A percentile compares a stretch with the other conserved stretches of the same genome.
These are phyloP conservation scores for Populus trichocarpa DNA, from an alignment of 441 rosid genomes.

Conservation along the genomic window DNA sequence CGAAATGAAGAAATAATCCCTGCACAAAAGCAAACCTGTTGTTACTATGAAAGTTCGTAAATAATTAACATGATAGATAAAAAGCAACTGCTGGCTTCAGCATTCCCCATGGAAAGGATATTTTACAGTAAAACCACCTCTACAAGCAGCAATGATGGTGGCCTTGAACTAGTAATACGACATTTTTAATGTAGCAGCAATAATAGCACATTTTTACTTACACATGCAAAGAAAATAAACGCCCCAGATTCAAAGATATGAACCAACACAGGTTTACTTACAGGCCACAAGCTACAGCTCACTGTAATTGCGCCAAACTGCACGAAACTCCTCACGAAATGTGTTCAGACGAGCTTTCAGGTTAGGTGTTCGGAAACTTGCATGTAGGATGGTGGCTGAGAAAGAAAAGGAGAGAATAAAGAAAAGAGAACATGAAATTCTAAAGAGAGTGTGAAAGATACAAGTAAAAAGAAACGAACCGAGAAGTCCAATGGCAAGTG, in stretches of 20 bases:
- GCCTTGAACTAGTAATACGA: neutral
- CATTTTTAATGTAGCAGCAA: neutral
- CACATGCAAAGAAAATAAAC: neutral
- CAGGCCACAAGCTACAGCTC: conserved; percentile 60
- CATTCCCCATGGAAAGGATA: neutral
- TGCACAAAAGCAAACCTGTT: conserved; percentile 9
- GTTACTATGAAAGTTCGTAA: neutral
- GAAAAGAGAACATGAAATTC: neutral
- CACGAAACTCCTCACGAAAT: conserved; percentile 94
- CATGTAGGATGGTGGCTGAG: conserved; percentile 81
- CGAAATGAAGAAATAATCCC: conserved; percentile 6
- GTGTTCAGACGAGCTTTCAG: conserved; percentile 95
- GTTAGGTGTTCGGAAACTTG: conserved; percentile 93
- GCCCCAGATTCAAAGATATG: neutral
- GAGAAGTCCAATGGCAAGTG: conserved; percentile 74
- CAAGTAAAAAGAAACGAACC: conserved; percentile 47
- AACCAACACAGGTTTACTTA: conserved; percentile 19
- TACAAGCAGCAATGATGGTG: neutral
- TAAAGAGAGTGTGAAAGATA: conserved; percentile 4
- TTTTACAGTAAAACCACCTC: neutral
- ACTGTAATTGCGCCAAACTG: conserved; percentile 97
- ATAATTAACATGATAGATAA: neutral
- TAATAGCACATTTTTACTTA: neutral
- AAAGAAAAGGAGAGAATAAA: conserved; percentile 3
- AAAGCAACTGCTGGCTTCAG: neutral